These are phyloP conservation scores for Lachnellula subtilissima DNA, from an alignment of 2,329 filamentous ascomycete genomes.

Conservation along the genomic window DNA sequence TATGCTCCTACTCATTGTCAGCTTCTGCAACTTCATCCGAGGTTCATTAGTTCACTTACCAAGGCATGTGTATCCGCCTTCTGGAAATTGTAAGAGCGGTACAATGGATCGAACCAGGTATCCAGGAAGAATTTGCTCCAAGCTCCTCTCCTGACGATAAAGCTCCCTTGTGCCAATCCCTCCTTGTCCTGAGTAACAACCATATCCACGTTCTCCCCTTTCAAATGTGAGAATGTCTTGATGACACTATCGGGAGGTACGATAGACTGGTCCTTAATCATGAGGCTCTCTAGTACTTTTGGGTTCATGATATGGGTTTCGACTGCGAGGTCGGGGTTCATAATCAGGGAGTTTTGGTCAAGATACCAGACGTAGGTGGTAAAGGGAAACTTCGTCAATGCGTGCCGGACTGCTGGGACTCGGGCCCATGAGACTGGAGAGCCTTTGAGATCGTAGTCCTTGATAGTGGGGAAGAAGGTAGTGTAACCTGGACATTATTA, in stretches of 20 bases:
- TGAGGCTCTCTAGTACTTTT: conserved; percentile 64
- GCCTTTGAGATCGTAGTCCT: conserved; percentile 66
- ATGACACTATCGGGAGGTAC: conserved; percentile 97
- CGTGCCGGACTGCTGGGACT: conserved; percentile 83
- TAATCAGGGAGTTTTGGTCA: conserved; percentile 79
- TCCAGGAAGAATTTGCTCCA: conserved; percentile 93
- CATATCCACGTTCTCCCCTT: conserved; percentile 71
- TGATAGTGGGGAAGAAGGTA: conserved; percentile 73
- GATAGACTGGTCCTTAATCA: conserved; percentile 80
- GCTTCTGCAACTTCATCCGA: background rate
- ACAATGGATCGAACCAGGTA: conserved; percentile 93
- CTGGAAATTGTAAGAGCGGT: conserved; percentile 91
- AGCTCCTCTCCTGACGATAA: conserved; percentile 75
- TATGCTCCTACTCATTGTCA: conserved; percentile 59
- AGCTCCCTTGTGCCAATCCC: conserved; percentile 71
- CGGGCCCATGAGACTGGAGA: conserved; percentile 65
- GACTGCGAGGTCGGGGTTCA: conserved; percentile 69
- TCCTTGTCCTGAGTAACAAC: conserved; percentile 80
- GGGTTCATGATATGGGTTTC: conserved; percentile 66
- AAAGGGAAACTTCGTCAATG: conserved; percentile 73
- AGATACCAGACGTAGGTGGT: conserved; percentile 83
- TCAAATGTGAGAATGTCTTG: conserved; percentile 83
- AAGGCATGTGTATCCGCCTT: conserved; percentile 89
- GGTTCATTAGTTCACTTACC: conserved; percentile 45
- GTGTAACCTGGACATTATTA: conserved; percentile 62